Base-by-base conservation (phyloP, 305 asterid species). In the Plantago coronopus region DNA sequence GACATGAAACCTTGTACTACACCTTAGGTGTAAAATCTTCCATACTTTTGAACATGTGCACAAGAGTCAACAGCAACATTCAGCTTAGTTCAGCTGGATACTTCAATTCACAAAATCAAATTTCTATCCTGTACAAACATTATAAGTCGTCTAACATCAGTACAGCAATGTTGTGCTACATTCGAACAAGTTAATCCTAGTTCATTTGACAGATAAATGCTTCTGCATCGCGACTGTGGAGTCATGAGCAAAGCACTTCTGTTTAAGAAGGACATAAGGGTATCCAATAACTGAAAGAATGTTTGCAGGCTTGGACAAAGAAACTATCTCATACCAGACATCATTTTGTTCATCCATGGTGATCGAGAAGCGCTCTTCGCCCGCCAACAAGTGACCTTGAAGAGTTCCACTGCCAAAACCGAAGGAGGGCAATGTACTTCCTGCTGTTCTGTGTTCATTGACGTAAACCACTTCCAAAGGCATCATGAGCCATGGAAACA, bases 321-420 rank as follows among this genome's bases (percentile, higher is more conserved):
- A 89, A 62, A 83, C 81, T 69, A 87, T 82, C 75, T 89, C 97
- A 55, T 93, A 89, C 97, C 99, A 93, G 54, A 93, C 96, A 61
- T 80, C 72, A 15, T 78, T 73, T 66, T 82, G 76, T 57, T 87
- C 96, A 18, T 93, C 99, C 94, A 93, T 75, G 43, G 87, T 76
- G 46, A 93, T 78, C 2, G 96, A 83, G 80, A 93, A 93, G 31
- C 96, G 81, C 63, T 89, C 97, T 79, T 87, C 96, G 58, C 97
- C 97, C 17, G 94, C 96, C 96, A 89, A 80, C 51, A 89, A 65
- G 76, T 89, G 97, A 63, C 99, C 99, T 65, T 78, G 81, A 56
- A 93, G 95, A 48, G 99, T 93, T 64, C 99, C 99, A 42, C 96
- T 76, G 44, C 97, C 97, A 66, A 78, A 93, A 70, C 95, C 45